Evolutionary conservation across 495 filamentous ascomycete species (phyloP), one percentile per base, ranked within the genome.

Genomic region (Hypoxylon fuscum): DNA sequence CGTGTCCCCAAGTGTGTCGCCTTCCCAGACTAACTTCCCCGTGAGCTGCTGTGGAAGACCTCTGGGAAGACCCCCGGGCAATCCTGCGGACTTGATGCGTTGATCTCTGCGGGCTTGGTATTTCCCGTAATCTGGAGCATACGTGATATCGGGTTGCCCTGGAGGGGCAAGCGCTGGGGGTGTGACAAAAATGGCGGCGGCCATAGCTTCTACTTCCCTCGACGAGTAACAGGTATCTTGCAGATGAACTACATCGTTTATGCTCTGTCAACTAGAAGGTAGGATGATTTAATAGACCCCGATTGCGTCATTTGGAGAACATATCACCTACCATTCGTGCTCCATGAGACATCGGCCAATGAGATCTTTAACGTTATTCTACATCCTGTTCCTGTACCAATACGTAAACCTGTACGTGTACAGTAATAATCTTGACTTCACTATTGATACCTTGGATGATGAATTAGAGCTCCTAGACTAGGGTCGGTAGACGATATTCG

Each of bases 11-110:
- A 87, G 66, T 17, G 77, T 76, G 47, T 78, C 69, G 0, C 82
- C 82, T 35, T 85, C 83, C 85, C 86, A 89, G 0, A 86, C 84
- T 6, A 88, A n/a, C n/a, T n/a, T n/a, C n/a, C n/a, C n/a, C n/a
- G n/a, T n/a, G n/a, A n/a, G n/a, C n/a, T n/a, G n/a, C n/a, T n/a
- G n/a, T n/a, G n/a, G n/a, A 69, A 7, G 76, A 73, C 45, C 57
- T 49, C 6, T 59, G 32, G 25, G 8, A 8, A 27, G 25, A 8
- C 8, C 25, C 25, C 8, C 25, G 25, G 8, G 25, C 4, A 27
- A 27, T 4, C 25, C n/a, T n/a, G n/a, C n/a, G n/a, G n/a, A n/a
- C n/a, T n/a, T n/a, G n/a, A n/a, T 27, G 25, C 25, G 4, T 27
- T 27, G 25, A 8, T 77, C 69, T 37, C 68, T 71, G 12, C 85